Base-by-base conservation (phyloP, 306 rosid species). In the Comarum palustre region DNA sequence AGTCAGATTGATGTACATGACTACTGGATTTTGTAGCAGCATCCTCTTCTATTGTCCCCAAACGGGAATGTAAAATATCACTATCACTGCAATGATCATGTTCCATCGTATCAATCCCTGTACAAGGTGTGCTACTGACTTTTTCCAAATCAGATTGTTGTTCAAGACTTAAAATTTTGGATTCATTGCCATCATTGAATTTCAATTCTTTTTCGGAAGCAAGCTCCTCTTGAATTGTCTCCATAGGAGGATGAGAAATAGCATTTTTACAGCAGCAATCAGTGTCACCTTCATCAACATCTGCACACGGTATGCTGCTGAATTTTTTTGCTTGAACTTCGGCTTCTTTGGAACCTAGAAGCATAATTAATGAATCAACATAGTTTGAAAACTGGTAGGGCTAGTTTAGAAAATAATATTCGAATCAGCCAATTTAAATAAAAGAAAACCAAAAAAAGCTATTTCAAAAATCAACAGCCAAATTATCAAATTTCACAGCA, bases 271-370 rank as follows among this genome's bases (percentile, higher is more conserved):
- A 50, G 46, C 79, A 75, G 68, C 11, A 78, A 25, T 80, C 75
- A 59, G 52, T 68, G 77, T 76, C 86, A 48, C 59, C 66, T 34
- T 74, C 81, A 73, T 84, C 89, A 66, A 66, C 80, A 66, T 80
- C 84, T 74, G 66, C 81, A 72, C 79, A 80, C 50, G 85, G 82
- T 52, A 76, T 50, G 70, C 72, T 69, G 43, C 79, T 78, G 78
- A 57, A 54, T 60, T 82, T 82, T 73, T 82, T 82, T 20, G 48
- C 71, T 69, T 61, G 72, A 51, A 76, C 70, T 24, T 75, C 47
- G 71, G 71, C 76, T 72, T 59, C 85, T 79, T 80, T 78, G 77
- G 72, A 62, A 71, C 74, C 92, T 77, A 81, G 29, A 75, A 51
- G 9, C 29, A 80, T 5, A 70, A 11, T 5, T 9, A 58, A 75